Conservation (phyloP, 2,329 filamentous ascomycete species). For the Colletotrichum cereale region DNA sequence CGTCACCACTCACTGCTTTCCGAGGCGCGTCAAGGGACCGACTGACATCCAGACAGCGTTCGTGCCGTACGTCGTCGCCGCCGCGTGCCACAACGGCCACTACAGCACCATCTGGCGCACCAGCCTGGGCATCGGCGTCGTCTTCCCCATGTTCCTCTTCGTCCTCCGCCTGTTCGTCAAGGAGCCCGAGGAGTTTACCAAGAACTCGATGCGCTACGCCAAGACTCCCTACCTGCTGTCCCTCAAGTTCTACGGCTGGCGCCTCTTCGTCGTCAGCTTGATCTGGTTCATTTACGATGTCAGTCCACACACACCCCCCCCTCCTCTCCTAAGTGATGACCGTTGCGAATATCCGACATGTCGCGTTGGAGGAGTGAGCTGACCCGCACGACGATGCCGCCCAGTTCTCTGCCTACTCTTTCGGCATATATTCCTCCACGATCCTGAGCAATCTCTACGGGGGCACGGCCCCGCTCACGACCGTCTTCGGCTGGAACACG, state of each 20-base stretch:
- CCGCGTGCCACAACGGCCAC: slow-evolving; percentile 70
- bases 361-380: too few relatives aligned
- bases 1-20: neutral
- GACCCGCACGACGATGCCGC: neutral
- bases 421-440: slow-evolving; percentile 84
- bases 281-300: slow-evolving; percentile 91
- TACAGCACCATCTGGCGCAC: slow-evolving; percentile 85
- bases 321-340: neutral
- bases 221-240: slow-evolving; percentile 69
- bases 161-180: slow-evolving; percentile 78
- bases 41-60: slow-evolving; percentile 1
- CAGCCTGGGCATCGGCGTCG: slow-evolving; percentile 80
- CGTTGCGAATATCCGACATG: neutral
- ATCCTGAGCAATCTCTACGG: slow-evolving; percentile 78
- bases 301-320: slow-evolving; percentile 44
- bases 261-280: slow-evolving; percentile 75
- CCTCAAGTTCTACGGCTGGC: slow-evolving; percentile 77
- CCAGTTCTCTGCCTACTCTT: slow-evolving; percentile 84
- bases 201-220: slow-evolving; percentile 74
- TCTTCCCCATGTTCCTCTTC: slow-evolving; percentile 81
- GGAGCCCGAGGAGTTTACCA: slow-evolving; percentile 83
- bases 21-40: too few relatives aligned
- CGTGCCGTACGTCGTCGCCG: slow-evolving; percentile 61
- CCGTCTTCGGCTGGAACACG: slow-evolving; percentile 88
- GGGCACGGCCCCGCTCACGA: slow-evolving; percentile 73